Conservation (phyloP, 768 basidiomycete genomes). For the Lentinula lateritia region DNA sequence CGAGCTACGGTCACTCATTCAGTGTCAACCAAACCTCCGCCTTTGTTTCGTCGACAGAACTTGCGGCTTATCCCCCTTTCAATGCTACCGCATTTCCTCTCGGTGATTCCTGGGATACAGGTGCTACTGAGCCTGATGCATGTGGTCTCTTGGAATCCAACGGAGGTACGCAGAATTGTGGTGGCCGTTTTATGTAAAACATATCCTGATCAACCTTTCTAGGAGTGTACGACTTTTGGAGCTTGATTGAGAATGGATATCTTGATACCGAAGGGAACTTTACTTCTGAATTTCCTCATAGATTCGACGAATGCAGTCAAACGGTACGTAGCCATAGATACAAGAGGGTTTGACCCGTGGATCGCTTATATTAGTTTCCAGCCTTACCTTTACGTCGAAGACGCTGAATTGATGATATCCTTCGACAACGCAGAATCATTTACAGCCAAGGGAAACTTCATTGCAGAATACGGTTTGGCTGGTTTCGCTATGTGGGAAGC, state of each 20-base stretch:
- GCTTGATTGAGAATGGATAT: slow-evolving; percentile 51
- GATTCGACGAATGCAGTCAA: slow-evolving; percentile 64
- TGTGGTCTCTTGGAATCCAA: slow-evolving; percentile 49
- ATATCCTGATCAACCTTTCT: not conserved
- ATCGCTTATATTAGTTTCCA: slow-evolving; percentile 10
- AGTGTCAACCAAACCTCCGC: slow-evolving; percentile 42
- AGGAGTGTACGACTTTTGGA: slow-evolving; percentile 52
- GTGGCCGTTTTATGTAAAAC: not conserved
- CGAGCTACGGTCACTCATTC: slow-evolving; percentile 81
- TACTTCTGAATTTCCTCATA: slow-evolving; percentile 43
- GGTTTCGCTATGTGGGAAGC: slow-evolving; percentile 75
- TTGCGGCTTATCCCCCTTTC: slow-evolving; percentile 52
- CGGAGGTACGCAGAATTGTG: slow-evolving; percentile 31
- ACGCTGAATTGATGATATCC: slow-evolving; percentile 40
- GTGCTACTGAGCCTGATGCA: slow-evolving; percentile 38
- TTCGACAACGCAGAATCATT: slow-evolving; percentile 44
- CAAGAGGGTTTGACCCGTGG: not conserved
- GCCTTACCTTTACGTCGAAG: slow-evolving; percentile 41
- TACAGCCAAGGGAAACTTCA: slow-evolving; percentile 52
- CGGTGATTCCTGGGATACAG: slow-evolving; percentile 63
- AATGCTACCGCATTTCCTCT: slow-evolving; percentile 39
- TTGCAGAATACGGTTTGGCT: slow-evolving; percentile 41
- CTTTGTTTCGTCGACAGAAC: slow-evolving; percentile 27
- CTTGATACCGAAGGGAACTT: slow-evolving; percentile 42
- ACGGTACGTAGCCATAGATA: slow-evolving; percentile 41